phyloP scores from a whole-genome alignment of 768 basidiomycete genomes.

The Rhodosporidiobolus sp. region DNA sequence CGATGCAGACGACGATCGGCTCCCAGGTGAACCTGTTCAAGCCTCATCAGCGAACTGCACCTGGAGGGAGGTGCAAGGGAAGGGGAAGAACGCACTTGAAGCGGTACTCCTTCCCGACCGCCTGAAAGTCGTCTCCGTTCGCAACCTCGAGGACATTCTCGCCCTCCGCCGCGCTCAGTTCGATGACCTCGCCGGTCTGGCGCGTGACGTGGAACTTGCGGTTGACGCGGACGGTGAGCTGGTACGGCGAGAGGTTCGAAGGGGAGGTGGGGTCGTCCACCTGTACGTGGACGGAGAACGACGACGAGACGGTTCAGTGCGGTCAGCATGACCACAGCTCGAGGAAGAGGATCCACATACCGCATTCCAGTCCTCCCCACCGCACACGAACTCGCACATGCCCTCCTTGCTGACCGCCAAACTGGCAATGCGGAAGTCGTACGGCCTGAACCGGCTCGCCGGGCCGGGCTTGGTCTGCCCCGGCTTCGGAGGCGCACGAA shows the following conservation, averaged over 20 bases:
- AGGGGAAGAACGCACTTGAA: constrained; percentile 9
- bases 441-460: neutral
- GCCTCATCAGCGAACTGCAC: neutral
- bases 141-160: neutral
- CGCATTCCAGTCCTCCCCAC: constrained; percentile 6
- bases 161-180: neutral
- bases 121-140: constrained; percentile 17
- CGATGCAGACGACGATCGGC: constrained; percentile 16
- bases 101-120: constrained; percentile 6
- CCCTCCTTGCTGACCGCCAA: constrained; percentile 23
- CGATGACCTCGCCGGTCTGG: neutral
- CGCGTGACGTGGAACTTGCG: neutral
- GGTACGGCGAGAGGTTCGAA: constrained; percentile 18
- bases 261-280: constrained; percentile 11
- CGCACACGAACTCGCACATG: constrained; percentile 5
- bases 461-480: neutral
- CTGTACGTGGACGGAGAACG: neutral
- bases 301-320: too few species aligned
- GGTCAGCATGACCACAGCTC: too few species aligned
- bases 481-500: neutral
- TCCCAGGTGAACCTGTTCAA: constrained; percentile 28
- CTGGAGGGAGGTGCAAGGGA: neutral
- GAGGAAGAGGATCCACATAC: neutral
- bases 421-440: constrained; percentile 31
- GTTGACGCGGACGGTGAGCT: constrained; percentile 9